These are phyloP conservation scores for Triadica sebifera DNA, from an alignment of 345 rosid species.

Conservation along the genomic window DNA sequence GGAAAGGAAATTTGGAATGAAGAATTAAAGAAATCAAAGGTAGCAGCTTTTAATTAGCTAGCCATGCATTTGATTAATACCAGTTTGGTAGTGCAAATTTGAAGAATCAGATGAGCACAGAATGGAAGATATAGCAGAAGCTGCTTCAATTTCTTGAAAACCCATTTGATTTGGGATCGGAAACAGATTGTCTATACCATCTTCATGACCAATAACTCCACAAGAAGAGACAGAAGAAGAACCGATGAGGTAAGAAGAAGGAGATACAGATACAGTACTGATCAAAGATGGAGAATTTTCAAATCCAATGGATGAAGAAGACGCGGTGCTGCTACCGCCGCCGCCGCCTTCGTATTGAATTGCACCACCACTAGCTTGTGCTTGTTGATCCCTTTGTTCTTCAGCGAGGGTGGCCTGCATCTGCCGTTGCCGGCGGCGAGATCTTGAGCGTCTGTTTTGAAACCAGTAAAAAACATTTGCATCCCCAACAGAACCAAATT, in stretches of 20 bases:
- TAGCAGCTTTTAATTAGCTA: neutral
- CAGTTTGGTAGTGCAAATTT: conserved; percentile 67
- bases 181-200: conserved; percentile 46
- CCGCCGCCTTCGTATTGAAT: conserved; percentile 37
- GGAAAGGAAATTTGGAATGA: neutral
- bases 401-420: conserved; percentile 65
- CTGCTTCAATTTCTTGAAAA: conserved; percentile 53
- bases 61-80: conserved; percentile 55
- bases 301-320: conserved; percentile 33
- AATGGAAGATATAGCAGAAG: conserved; percentile 46
- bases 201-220: conserved; percentile 39
- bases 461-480: conserved; percentile 99
- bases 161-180: conserved; percentile 63
- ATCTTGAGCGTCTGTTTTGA: conserved; percentile 89
- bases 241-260: conserved; percentile 37
- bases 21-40: neutral
- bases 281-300: conserved; percentile 27
- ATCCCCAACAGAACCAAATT: conserved; percentile 86
- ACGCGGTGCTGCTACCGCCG: neutral
- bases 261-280: conserved; percentile 21
- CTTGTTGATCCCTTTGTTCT: conserved; percentile 27
- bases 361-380: conserved; percentile 28
- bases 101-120: conserved; percentile 58
- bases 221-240: conserved; percentile 34
- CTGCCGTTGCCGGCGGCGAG: conserved; percentile 95